These are phyloP conservation scores for Sclerotiophoma versabilis DNA, from an alignment of 2,329 filamentous ascomycete genomes.

Conservation along the genomic window DNA sequence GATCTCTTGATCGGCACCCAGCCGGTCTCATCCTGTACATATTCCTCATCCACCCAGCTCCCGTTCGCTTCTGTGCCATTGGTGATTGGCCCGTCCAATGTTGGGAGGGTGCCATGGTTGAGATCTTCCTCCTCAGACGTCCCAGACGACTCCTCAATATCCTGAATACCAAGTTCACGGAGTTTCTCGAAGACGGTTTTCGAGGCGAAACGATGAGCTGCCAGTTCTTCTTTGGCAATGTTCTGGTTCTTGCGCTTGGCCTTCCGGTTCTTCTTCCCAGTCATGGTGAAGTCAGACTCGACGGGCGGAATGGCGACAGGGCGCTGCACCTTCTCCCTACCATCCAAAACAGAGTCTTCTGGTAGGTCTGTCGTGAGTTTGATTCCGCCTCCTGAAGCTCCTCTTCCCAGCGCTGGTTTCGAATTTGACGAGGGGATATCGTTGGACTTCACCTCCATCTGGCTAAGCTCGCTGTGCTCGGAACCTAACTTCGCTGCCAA, in stretches of 20 bases:
- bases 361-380: neutral
- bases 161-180: neutral
- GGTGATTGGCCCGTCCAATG: neutral
- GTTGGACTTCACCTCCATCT: neutral
- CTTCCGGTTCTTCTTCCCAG: conserved; percentile 18
- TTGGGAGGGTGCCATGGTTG: neutral
- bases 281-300: neutral
- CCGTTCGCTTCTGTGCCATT: neutral
- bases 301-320: conserved; percentile 25
- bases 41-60: conserved; percentile 32
- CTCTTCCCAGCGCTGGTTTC: neutral
- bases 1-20: conserved; percentile 31
- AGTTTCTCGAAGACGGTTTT: conserved; percentile 37
- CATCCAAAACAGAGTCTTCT: conserved; percentile 21
- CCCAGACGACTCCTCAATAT: neutral
- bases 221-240: neutral
- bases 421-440: neutral
- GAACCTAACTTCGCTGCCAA: conserved; percentile 61
- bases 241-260: conserved; percentile 21
- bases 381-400: conserved; percentile 17
- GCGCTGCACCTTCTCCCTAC: conserved; percentile 23
- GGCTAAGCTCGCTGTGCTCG: conserved; percentile 20
- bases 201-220: conserved; percentile 28
- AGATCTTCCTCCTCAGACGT: conserved; percentile 17
- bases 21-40: conserved; percentile 24